phyloP scores from a whole-genome alignment of 2,329 filamentous ascomycete species.

The Ophiostoma sp. region DNA sequence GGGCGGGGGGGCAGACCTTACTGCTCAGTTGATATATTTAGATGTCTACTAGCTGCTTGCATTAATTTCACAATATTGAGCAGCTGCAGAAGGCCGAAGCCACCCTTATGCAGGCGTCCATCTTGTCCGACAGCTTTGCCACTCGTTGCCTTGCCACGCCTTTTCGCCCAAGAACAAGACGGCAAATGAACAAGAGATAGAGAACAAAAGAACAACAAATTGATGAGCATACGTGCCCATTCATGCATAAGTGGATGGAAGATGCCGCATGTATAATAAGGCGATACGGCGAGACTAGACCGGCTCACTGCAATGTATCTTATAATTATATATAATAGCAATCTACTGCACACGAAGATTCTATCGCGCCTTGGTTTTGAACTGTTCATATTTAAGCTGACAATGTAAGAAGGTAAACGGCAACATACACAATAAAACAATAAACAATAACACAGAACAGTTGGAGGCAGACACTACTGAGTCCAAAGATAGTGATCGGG shows the following conservation, averaged over 20 bases:
- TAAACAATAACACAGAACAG: background rate
- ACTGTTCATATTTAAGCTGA: too few species aligned
- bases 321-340: too few species aligned
- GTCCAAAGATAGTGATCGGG: background rate
- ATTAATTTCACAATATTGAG: background rate
- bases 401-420: too few species aligned
- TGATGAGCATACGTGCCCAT: too few species aligned
- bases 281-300: background rate
- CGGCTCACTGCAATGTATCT: background rate
- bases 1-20: too few species aligned
- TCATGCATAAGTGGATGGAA: background rate
- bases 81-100: conserved; percentile 11
- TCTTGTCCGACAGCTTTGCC: conserved; percentile 15
- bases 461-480: background rate
- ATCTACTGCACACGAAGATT: too few species aligned
- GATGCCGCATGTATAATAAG: background rate
- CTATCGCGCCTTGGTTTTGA: too few species aligned
- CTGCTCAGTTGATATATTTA: too few species aligned
- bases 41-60: background rate
- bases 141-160: too few species aligned
- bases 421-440: background rate
- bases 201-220: too few species aligned
- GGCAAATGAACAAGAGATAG: too few species aligned
- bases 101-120: conserved; percentile 15
- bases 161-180: too few species aligned